Evolutionary conservation across 2,329 filamentous ascomycete species (phyloP).

Genomic region (Colletotrichum lentis): DNA sequence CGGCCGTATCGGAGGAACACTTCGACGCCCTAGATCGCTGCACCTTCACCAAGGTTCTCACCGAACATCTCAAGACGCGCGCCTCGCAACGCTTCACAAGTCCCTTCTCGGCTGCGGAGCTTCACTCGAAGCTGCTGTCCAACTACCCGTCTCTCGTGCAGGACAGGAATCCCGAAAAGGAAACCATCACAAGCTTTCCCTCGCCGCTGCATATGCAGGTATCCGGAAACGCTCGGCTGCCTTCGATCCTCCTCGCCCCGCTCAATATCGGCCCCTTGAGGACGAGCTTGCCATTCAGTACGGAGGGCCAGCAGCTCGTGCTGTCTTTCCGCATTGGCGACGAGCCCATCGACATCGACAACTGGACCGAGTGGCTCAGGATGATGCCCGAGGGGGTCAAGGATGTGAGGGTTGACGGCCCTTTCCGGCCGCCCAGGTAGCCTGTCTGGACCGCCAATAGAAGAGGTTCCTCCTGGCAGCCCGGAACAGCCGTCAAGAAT

Average conservation of each 20-base stretch:
- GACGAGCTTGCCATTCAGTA: slow-evolving; percentile 52
- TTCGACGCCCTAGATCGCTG: slow-evolving; percentile 57
- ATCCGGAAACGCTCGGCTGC: slow-evolving; percentile 60
- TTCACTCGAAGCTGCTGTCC: slow-evolving; percentile 63
- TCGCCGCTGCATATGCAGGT: slow-evolving; percentile 65
- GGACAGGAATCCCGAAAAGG: slow-evolving; percentile 58
- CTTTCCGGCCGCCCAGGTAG: slow-evolving; percentile 53
- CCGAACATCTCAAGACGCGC: slow-evolving; percentile 59
- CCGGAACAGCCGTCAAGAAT: slow-evolving; percentile 47
- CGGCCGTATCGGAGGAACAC: slow-evolving; percentile 63
- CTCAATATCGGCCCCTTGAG: slow-evolving; percentile 52
- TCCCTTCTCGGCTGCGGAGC: slow-evolving; percentile 60
- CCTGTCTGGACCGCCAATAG: background rate
- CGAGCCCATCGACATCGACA: slow-evolving; percentile 60
- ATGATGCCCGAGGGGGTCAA: slow-evolving; percentile 65
- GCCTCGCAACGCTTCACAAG: slow-evolving; percentile 53
- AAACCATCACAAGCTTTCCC: slow-evolving; percentile 58
- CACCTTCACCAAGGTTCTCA: slow-evolving; percentile 61
- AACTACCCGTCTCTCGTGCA: slow-evolving; percentile 61
- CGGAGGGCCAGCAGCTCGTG: slow-evolving; percentile 58
- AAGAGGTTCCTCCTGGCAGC: background rate
- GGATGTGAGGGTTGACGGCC: slow-evolving; percentile 64
- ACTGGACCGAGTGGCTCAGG: slow-evolving; percentile 66
- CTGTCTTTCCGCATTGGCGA: slow-evolving; percentile 61
- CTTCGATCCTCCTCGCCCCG: slow-evolving; percentile 65